Evolutionary conservation across 2,329 filamentous ascomycete genomes (phyloP), one percentile per base, ranked within the genome.

Genomic region (Colletotrichum sp.): DNA sequence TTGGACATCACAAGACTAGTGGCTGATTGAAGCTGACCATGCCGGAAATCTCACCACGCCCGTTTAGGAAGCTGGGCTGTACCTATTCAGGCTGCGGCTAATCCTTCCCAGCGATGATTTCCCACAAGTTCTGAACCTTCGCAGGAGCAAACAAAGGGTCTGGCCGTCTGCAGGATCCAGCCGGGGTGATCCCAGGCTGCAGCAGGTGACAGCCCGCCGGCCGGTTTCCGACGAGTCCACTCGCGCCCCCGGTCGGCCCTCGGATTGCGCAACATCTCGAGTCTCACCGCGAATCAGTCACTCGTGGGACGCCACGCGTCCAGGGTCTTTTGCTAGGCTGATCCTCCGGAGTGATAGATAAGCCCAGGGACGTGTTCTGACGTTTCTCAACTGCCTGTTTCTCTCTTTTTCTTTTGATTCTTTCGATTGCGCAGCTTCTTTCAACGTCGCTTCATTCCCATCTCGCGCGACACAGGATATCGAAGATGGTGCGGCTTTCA

Each of bases 231-330:
- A 52, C 16, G 32, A 39, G 14, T 43, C 34, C 34, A 43, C 61
- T 63, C 34, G 26, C 59, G 55, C 48, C 52, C 68, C 68, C 61
- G 61, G 68, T 72, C 72, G 61, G 24, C 39, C 24, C 24, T 57
- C 63, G 34, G 28, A 71, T 55, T 75, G 61, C 43, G 43, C 61
- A 72, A 75, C 72, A 75, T 55, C 13, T 72, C 16, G 34, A 72
- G 69, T 75, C 68, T 75, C 72, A 72, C 63, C 52, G 57, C 73
- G 70, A 68, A 75, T 73, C 69, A 75, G 69, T 72, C 16, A 60
- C 26, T 59, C 69, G 32, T 32, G 63, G 48, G 57, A 28, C 30
- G 73, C 57, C 73, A 18, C 70, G 64, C 73, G 70, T 68, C 9
- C 63, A 28, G 26, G 48, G 26, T n/a, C 14, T 9, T 24, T 34